phyloP scores from a whole-genome alignment of 2,329 filamentous ascomycete species.

The Ceratocystis colombiana region DNA sequence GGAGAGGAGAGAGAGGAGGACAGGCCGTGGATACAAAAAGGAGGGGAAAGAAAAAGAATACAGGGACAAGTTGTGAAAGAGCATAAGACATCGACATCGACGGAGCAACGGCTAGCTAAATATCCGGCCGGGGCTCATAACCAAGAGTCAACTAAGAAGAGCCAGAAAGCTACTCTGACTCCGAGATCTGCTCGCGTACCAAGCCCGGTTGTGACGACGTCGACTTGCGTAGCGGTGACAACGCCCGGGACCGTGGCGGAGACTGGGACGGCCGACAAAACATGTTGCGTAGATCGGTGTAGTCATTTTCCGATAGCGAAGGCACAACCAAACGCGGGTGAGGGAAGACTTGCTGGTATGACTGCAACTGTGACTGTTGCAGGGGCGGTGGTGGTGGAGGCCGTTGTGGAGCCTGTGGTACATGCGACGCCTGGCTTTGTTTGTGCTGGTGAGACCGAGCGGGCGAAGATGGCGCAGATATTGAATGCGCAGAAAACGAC shows the following conservation, averaged over 20 bases:
- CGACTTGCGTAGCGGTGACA: neutral
- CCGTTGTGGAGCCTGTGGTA: neutral
- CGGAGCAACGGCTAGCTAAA: no score
- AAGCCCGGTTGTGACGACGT: neutral
- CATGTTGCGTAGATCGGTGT: constrained; percentile 24
- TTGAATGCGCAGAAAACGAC: neutral
- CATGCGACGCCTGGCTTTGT: neutral
- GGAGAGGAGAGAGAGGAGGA: neutral
- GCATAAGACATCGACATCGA: no score
- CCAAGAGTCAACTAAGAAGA: neutral
- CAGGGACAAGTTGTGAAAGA: no score
- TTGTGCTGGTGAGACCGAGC: neutral
- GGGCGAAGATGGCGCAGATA: constrained; percentile 11
- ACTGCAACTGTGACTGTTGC: neutral
- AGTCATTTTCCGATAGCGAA: constrained; percentile 24
- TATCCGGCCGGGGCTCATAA: neutral
- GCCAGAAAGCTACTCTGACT: constrained; percentile 9
- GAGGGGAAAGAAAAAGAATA: no score
- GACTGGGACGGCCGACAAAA: constrained; percentile 22
- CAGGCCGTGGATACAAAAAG: neutral
- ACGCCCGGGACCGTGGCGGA: neutral
- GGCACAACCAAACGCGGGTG: constrained; percentile 17
- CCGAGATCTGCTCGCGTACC: neutral
- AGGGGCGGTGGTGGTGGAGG: neutral
- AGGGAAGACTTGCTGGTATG: neutral